Conservation (phyloP, 768 basidiomycete genomes). For the Pholiota microspora region DNA sequence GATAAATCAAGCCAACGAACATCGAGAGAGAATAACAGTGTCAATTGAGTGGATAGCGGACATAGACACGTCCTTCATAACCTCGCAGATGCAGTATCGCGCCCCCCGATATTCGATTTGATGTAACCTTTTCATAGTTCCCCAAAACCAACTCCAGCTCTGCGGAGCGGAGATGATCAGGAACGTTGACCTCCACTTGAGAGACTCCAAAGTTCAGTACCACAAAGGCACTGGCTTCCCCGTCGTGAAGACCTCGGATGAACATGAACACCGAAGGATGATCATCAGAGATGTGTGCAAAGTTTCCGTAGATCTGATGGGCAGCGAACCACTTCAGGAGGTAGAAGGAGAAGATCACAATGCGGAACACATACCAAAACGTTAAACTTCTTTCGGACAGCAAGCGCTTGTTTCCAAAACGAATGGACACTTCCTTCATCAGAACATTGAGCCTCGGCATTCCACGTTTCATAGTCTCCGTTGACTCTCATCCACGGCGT, state of each 20-base stretch:
- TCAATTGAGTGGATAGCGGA: too few relatives aligned
- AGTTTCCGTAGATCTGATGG: constrained; percentile 67
- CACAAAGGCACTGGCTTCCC: constrained; percentile 32
- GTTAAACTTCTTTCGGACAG: constrained; percentile 49
- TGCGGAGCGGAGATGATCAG: not conserved
- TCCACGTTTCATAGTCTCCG: constrained; percentile 63
- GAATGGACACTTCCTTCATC: constrained; percentile 52
- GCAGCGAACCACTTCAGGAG: too few relatives aligned
- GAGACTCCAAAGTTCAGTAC: constrained; percentile 44
- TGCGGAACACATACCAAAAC: constrained; percentile 41
- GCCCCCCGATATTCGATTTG: not conserved
- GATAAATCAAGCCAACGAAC: too few relatives aligned
- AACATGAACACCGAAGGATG: constrained; percentile 58
- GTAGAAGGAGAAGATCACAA: too few relatives aligned
- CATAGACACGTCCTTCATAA: not conserved
- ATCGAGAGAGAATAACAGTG: too few relatives aligned
- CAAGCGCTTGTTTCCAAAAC: constrained; percentile 61
- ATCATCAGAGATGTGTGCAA: constrained; percentile 41
- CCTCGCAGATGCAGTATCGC: not conserved
- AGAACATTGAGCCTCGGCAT: constrained; percentile 44
- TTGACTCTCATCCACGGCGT: constrained; percentile 77
- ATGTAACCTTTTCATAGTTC: not conserved
- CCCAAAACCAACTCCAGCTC: not conserved
- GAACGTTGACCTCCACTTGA: constrained; percentile 1
- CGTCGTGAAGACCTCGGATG: constrained; percentile 36